Evolutionary conservation across 2,329 filamentous ascomycete species (phyloP), one percentile per base, ranked within the genome.

Genomic region (Chaetomium strumarium): DNA sequence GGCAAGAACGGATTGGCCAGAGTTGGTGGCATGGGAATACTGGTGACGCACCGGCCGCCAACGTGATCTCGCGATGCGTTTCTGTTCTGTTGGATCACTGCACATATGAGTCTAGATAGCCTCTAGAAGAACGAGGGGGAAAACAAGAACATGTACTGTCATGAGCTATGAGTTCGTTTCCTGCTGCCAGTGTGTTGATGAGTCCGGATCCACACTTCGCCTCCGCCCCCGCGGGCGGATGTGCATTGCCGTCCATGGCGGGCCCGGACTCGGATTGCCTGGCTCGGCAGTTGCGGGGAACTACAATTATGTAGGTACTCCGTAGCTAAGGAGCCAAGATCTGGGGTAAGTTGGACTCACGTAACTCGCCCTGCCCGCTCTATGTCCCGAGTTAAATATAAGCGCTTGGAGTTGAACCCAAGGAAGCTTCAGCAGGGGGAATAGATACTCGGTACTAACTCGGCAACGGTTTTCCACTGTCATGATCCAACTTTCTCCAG

Each of bases 191-290:
- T 14, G 9, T 34, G 33, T 10, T 12, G 24, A 24, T 24, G 24
- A 20, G 38, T 6, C 14, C 3, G 10, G 14, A 17, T 5, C 14
- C 17, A 13, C 5, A 34, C 8, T 6, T 19, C 20, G 34, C 16
- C 11, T n/a, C 40, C 40, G 12, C 17, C 13, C 6, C 5, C 19
- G 17, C 37, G 17, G 16, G 20, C 49, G 44, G 49, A 29, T 47
- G 43, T 47, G 43, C 38, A 47, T 52, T 52, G 50, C 50, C 50
- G 50, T 39, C 42, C 16, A 9, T 9, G 29, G 30, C 24, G 14
- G 13, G 34, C 33, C 33, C 33, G 7, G 7, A 16, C 14, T 14
- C 7, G 13, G 34, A n/a, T 16, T 13, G 3, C 7, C 34, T n/a
- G 14, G 34, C 5, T n/a, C 14, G 14, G 7, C 14, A n/a, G 34